These are phyloP conservation scores for Leavenworthia alabamica DNA, from an alignment of 345 rosid genomes.

Conservation along the genomic window DNA sequence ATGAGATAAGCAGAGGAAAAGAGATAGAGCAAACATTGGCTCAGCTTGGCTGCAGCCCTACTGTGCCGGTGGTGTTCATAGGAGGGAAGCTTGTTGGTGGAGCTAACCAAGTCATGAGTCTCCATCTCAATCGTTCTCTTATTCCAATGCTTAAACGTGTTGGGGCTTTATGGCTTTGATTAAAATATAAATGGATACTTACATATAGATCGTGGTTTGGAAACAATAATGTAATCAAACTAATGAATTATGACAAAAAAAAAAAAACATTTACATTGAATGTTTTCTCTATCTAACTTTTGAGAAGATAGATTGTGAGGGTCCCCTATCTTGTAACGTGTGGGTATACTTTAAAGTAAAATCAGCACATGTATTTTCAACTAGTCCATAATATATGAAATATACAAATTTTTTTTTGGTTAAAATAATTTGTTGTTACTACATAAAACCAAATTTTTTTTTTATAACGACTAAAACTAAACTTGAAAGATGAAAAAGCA, in stretches of 20 bases:
- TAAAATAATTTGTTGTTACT: neutral
- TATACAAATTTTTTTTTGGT: neutral
- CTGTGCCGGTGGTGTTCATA: slow-evolving; percentile 69
- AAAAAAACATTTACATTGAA: neutral
- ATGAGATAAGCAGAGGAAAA: slow-evolving; percentile 52
- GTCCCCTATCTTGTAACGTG: neutral
- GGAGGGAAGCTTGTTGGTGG: slow-evolving; percentile 84
- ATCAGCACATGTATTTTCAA: neutral
- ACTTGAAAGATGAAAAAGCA: neutral
- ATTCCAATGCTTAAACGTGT: slow-evolving; percentile 60
- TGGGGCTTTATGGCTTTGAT: slow-evolving; percentile 74
- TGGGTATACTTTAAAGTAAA: neutral
- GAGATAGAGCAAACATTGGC: slow-evolving; percentile 70
- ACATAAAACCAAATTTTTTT: too few relatives aligned
- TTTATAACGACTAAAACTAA: too few relatives aligned
- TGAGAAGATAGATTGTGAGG: neutral
- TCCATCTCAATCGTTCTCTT: slow-evolving; percentile 66
- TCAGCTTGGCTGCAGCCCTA: slow-evolving; percentile 59
- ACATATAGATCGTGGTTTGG: neutral
- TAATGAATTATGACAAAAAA: neutral
- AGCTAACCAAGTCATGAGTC: slow-evolving; percentile 72
- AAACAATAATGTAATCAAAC: neutral
- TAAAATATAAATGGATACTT: neutral
- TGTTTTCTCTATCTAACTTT: neutral
- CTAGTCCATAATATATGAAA: neutral